Evolutionary conservation across 371 early-diverging fungal genomes (phyloP).

Genomic region (Smittium culicis): DNA sequence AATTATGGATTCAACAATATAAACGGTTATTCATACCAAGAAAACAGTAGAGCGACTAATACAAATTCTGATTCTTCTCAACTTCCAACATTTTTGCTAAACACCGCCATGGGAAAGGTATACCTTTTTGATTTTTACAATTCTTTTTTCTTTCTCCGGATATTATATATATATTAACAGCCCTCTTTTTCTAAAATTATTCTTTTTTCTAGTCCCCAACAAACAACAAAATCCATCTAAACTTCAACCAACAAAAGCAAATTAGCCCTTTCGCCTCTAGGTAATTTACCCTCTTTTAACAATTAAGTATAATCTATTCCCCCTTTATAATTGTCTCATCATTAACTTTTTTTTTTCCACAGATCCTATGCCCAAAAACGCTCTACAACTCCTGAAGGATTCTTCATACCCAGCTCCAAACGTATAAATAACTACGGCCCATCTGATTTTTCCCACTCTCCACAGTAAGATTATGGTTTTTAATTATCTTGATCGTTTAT

Average conservation of each 20-base stretch:
- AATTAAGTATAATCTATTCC: too few relatives aligned
- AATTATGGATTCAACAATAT: too few relatives aligned
- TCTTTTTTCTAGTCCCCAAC: not conserved
- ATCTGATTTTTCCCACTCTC: not conserved
- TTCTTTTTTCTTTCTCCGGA: too few relatives aligned
- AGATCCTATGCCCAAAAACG: not conserved
- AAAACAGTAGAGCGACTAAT: too few relatives aligned
- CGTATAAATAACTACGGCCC: not conserved
- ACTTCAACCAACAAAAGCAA: not conserved
- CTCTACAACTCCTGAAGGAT: not conserved
- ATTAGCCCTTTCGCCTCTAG: not conserved
- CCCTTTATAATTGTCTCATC: too few relatives aligned
- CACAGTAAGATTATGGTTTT: not conserved
- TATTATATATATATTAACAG: too few relatives aligned
- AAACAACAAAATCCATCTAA: not conserved
- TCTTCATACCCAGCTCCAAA: not conserved
- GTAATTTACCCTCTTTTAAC: not conserved
- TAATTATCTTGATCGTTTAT: not conserved
- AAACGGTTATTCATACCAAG: too few relatives aligned
- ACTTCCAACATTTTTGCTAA: constrained; percentile 5
- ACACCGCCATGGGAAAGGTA: constrained; percentile 7
- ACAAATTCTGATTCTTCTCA: too few relatives aligned
- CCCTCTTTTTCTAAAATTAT: too few relatives aligned
- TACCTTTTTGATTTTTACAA: too few relatives aligned
- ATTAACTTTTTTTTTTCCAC: too few relatives aligned